Conservation (phyloP, 1,284 basidiomycete species). For the Austroboletus niveus region DNA sequence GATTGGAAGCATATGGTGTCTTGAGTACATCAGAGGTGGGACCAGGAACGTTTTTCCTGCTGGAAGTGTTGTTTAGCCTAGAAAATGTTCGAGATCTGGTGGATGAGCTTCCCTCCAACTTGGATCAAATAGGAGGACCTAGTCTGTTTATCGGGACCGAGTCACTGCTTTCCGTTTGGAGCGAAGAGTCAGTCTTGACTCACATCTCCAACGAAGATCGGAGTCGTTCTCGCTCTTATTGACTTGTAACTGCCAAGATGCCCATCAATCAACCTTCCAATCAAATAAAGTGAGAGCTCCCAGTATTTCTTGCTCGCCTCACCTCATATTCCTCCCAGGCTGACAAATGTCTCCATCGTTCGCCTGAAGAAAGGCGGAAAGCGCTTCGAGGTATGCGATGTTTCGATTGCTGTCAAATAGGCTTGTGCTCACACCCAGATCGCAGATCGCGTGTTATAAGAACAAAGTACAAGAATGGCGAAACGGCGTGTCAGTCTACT, state of each 20-base stretch:
- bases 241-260: constrained; percentile 29
- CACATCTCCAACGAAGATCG: not conserved
- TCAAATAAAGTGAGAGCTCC: constrained; percentile 72
- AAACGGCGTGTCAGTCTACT: constrained; percentile 72
- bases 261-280: constrained; percentile 81
- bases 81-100: no score
- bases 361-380: constrained; percentile 96
- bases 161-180: no score
- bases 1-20: no score
- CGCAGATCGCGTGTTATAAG: constrained; percentile 96
- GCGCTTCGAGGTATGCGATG: constrained; percentile 80
- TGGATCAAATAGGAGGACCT: no score
- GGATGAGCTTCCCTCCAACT: no score
- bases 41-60: no score
- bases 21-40: no score
- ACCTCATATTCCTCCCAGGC: constrained; percentile 42
- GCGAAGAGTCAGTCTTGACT: not conserved
- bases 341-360: constrained; percentile 96
- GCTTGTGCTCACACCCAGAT: constrained; percentile 1
- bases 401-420: not conserved
- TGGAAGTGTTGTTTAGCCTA: no score
- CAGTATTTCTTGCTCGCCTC: not conserved
- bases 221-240: no score
- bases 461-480: constrained; percentile 99
- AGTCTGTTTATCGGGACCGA: not conserved